Base-by-base conservation (phyloP, 2,329 filamentous ascomycete genomes). In the Aspergillus candidus region DNA sequence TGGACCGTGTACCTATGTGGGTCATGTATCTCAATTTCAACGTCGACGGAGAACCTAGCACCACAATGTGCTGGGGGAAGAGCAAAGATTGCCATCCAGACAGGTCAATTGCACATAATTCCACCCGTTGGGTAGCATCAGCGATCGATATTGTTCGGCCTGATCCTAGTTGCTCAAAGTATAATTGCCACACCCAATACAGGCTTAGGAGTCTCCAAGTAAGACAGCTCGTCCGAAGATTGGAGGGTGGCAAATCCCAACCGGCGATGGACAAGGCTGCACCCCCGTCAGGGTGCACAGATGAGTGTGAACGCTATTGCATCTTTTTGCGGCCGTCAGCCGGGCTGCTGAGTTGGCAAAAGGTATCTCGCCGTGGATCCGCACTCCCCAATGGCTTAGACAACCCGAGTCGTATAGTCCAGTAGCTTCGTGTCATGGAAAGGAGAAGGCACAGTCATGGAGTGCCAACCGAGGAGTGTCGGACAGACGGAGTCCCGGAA, bases 11-110 rank as follows among this genome's bases (percentile, higher is more conserved):
- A 27, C 22, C 22, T 27, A 65, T 58, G 60, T 60, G 61, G 60
- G 64, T 60, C 58, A 46, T 36, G 45, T 49, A 67, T 65, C 66
- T 53, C 62, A 67, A 67, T 61, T 64, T 58, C 53, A 65, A 68
- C 65, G 60, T 69, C 63, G 50, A 52, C 49, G 43, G 38, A 43
- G 37, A 32, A 33, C 31, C 38, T 37, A 41, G 35, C 32, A 15
- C 31, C 15, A 15, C 18, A 32, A 22, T 31, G 29, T 13, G 18
- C 42, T 32, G 31, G 48, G 38, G 27, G 32, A 44, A 43, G 37
- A 31, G 22, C 38, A 44, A 47, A 49, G 45, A 46, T 7, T 32
- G 41, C 17, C 35, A 34, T 32, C 4, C 11, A 31, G 11, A 32
- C 8, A 39, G 37, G n/a, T 11, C 13, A 27, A n/a, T 30, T 30